phyloP scores from a whole-genome alignment of 257 asterid genomes.

The Scutellaria baicalensis region DNA sequence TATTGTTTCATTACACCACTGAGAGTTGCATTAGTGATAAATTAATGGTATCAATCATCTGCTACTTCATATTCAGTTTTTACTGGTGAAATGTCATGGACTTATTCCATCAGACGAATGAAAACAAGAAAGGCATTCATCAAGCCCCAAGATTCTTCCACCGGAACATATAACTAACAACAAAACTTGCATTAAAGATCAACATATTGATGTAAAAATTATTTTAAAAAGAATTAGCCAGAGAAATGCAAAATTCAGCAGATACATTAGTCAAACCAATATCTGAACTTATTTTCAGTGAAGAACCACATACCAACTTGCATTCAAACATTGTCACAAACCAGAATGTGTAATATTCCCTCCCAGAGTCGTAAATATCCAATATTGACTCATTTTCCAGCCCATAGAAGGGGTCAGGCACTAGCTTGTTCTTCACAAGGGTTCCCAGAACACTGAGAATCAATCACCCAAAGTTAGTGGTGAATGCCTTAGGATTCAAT shows the following conservation, averaged over 20 bases:
- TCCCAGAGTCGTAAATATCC: slow-evolving; percentile 87
- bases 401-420: slow-evolving; percentile 96
- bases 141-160: slow-evolving; percentile 1
- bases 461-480: slow-evolving; percentile 18
- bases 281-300: not conserved
- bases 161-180: not conserved
- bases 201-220: not conserved
- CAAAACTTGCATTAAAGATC: not conserved
- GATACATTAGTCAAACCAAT: not conserved
- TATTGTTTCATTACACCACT: not conserved
- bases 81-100: not conserved
- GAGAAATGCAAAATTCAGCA: not conserved
- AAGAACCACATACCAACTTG: slow-evolving; percentile 54
- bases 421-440: slow-evolving; percentile 71
- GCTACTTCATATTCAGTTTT: not conserved
- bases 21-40: not conserved
- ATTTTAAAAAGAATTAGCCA: too few relatives aligned
- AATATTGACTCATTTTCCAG: slow-evolving; percentile 73
- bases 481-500: not conserved
- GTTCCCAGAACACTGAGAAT: slow-evolving; percentile 79
- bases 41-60: not conserved
- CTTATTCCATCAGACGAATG: not conserved
- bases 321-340: slow-evolving; percentile 72
- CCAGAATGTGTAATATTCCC: slow-evolving; percentile 95
- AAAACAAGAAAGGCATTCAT: not conserved